Base-by-base conservation (phyloP, 2,329 filamentous ascomycete genomes). In the Botryotinia calthae region DNA sequence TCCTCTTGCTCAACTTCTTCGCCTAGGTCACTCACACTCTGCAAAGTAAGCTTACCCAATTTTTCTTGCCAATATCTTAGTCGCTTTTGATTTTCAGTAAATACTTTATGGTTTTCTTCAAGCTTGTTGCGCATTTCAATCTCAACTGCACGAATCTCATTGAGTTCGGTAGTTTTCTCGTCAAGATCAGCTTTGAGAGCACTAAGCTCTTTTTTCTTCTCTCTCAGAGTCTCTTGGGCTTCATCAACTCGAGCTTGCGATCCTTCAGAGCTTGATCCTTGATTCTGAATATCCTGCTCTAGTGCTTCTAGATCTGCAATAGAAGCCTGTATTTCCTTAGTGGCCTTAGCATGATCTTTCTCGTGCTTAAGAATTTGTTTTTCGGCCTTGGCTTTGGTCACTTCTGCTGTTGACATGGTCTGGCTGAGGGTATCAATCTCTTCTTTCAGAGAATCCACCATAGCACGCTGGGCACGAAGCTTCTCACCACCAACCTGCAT, bases 111-210 rank as follows among this genome's bases (percentile, higher is more conserved):
- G 81, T 95, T 96, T 80, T 98, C 95, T 80, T 98, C 96, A 1
- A 99, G 90, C 84, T 97, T 97, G 83, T 98, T 98, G 75, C 93
- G 92, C 94, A 98, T 98, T 82, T 99, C 96, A 74, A 99, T 98
- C 82, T 99, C 96, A 4, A 91, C 86, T 0, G 94, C 95, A 16
- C 95, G 89, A 0, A 92, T 97, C 79, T 94, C 92, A 80, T 98
- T 98, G 72, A 98, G 87, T 81, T 97, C 94, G 0, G 90, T 84
- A 2, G 89, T 92, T 85, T 95, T 97, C 78, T 93, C 90, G 76
- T 99, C 95, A 18, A 98, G 87, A 78, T 97, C 93, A 6, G 88
- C 85, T 84, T 98, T 99, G 72, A 98, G 82, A 16, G 88, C 85
- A 64, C 90, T 87, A 4, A 99, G 87, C 80, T 96, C 93, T 77